Evolutionary conservation across 1,284 basidiomycete genomes (phyloP).

Genomic region (Inonotus obliquus): DNA sequence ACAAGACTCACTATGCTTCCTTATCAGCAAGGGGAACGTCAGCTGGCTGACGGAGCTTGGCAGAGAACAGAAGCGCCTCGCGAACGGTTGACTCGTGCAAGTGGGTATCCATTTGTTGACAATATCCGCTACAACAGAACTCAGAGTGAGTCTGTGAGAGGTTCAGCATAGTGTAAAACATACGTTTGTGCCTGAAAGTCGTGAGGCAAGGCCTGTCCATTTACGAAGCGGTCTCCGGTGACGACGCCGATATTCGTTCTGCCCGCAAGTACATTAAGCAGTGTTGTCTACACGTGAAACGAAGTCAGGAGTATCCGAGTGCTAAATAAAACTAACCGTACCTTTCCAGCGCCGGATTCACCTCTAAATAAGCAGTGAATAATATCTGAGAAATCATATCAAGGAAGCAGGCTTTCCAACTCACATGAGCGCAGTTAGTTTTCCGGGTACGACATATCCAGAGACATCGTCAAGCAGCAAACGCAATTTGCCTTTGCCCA

Average conservation of each 20-base stretch:
- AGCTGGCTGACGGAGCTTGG: slow-evolving; percentile 73
- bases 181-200: slow-evolving; percentile 74
- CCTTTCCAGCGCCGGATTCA: slow-evolving; percentile 77
- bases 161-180: slow-evolving; percentile 18
- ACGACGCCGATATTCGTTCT: slow-evolving; percentile 78
- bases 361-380: slow-evolving; percentile 33
- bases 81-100: slow-evolving; percentile 70
- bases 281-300: slow-evolving; percentile 54
- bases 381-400: too few relatives aligned
- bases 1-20: slow-evolving; percentile 54
- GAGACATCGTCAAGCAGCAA: slow-evolving; percentile 74
- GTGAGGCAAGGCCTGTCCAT: slow-evolving; percentile 63
- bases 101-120: slow-evolving; percentile 80
- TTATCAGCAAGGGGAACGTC: slow-evolving; percentile 69
- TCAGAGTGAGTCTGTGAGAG: not conserved
- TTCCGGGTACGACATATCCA: slow-evolving; percentile 81
- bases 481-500: slow-evolving; percentile 49
- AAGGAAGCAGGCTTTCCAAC: not conserved
- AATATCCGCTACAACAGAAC: slow-evolving; percentile 51
- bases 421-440: slow-evolving; percentile 67
- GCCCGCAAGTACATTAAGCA: slow-evolving; percentile 81
- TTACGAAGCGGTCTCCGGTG: slow-evolving; percentile 73
- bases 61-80: slow-evolving; percentile 82
- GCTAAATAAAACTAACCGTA: slow-evolving; percentile 30
- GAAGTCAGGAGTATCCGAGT: slow-evolving; percentile 18